Evolutionary conservation across 768 basidiomycete species (phyloP).

Genomic region (Tricholoma flavovirens): DNA sequence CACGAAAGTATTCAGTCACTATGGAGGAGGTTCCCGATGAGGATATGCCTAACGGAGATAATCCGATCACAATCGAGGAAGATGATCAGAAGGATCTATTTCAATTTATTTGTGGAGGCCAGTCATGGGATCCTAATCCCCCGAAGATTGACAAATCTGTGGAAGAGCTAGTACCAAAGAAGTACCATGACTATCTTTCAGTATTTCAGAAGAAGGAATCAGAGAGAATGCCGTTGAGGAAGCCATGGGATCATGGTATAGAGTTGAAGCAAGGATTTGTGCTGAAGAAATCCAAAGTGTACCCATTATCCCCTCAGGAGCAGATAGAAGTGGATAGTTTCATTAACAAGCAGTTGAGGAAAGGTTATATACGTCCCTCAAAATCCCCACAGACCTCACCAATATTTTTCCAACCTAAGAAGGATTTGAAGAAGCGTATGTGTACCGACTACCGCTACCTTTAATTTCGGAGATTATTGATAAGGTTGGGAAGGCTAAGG

Average conservation of each 20-base stretch:
- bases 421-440: background rate
- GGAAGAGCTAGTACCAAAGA: background rate
- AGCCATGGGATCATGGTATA: constrained; percentile 13
- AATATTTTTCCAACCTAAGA: background rate
- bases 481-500: too few relatives aligned
- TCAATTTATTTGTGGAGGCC: too few relatives aligned
- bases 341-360: too few relatives aligned
- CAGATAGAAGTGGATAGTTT: constrained; percentile 1
- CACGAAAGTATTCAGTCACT: background rate
- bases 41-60: background rate
- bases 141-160: background rate
- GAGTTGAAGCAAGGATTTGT: constrained; percentile 10
- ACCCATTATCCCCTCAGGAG: constrained; percentile 2
- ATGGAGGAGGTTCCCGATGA: background rate
- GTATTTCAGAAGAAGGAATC: constrained; percentile 11
- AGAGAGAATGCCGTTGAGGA: constrained; percentile 1
- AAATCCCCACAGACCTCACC: constrained; percentile 1
- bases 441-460: too few relatives aligned
- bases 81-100: background rate
- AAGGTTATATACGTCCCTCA: background rate
- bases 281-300: constrained; percentile 3
- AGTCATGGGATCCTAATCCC: too few relatives aligned
- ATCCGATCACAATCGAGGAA: background rate
- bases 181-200: background rate
- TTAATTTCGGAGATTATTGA: too few relatives aligned